A percentile compares a stretch with the other conserved stretches of the same genome.
phyloP scores from a whole-genome alignment of 768 basidiomycete species.

The Naganishia vishniacii region DNA sequence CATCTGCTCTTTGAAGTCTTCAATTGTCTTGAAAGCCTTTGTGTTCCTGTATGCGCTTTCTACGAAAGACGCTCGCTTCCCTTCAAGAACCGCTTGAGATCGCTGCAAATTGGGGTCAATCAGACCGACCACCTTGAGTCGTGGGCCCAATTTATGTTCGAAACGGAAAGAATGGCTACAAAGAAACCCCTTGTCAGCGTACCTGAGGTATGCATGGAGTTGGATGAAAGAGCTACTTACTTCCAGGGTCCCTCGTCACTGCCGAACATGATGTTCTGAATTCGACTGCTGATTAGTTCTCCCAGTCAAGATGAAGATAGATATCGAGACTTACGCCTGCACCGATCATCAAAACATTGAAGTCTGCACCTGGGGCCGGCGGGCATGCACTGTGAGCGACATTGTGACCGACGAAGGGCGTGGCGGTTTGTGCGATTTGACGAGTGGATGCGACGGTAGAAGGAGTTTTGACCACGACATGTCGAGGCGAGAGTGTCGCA shows the following conservation, averaged over 20 bases:
- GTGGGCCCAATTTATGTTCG: conserved; percentile 79
- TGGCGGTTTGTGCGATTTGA: conserved; percentile 42
- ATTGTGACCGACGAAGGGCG: conserved; percentile 29
- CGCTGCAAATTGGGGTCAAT: conserved; percentile 85
- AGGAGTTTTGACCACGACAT: conserved; percentile 7
- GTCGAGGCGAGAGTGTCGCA: not conserved
- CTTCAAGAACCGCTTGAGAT: conserved; percentile 67
- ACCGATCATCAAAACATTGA: conserved; percentile 91
- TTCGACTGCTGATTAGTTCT: not conserved
- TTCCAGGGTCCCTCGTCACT: conserved; percentile 49
- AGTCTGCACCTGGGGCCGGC: conserved; percentile 57
- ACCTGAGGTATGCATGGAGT: not conserved
- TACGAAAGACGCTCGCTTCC: conserved; percentile 90
- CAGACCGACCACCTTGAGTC: conserved; percentile 90
- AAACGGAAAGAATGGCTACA: conserved; percentile 53
- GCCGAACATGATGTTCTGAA: conserved; percentile 91
- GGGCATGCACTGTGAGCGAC: conserved; percentile 45
- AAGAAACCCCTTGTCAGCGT: conserved; percentile 44
- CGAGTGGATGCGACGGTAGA: conserved; percentile 28
- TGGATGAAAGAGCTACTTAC: conserved; percentile 33
- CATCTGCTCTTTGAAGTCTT: conserved; percentile 71
- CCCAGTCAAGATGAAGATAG: too few relatives aligned
- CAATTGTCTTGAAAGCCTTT: conserved; percentile 70
- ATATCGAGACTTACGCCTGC: conserved; percentile 57
- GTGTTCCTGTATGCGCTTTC: conserved; percentile 87